These are phyloP conservation scores for Aureobasidium sp. DNA, from an alignment of 2,329 filamentous ascomycete species.

Conservation along the genomic window DNA sequence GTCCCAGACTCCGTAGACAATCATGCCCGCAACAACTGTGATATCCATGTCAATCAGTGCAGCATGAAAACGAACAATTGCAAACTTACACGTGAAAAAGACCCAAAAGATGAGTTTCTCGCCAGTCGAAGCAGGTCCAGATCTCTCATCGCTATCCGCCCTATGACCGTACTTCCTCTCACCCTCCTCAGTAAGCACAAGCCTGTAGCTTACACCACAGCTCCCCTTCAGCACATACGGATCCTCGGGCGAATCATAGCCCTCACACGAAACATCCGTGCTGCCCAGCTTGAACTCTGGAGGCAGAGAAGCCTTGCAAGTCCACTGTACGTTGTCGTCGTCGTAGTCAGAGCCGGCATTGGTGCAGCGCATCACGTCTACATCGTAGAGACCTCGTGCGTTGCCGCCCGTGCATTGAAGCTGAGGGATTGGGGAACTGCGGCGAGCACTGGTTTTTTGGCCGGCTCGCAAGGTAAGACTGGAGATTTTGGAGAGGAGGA, in stretches of 20 bases:
- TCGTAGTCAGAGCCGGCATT: slow-evolving; percentile 79
- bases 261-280: slow-evolving; percentile 90
- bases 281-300: slow-evolving; percentile 66
- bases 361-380: slow-evolving; percentile 82
- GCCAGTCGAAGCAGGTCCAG: not conserved
- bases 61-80: not conserved
- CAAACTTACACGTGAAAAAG: slow-evolving; percentile 47
- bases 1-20: slow-evolving; percentile 27
- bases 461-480: slow-evolving; percentile 68
- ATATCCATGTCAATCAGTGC: not conserved
- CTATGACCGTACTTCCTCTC: slow-evolving; percentile 60
- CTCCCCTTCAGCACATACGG: slow-evolving; percentile 83
- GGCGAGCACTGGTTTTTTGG: slow-evolving; percentile 65
- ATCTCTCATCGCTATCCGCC: slow-evolving; percentile 12
- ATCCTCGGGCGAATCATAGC: slow-evolving; percentile 70
- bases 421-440: slow-evolving; percentile 64
- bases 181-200: slow-evolving; percentile 70
- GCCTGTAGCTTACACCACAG: slow-evolving; percentile 83
- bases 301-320: slow-evolving; percentile 63
- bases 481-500: slow-evolving; percentile 62
- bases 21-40: slow-evolving; percentile 24
- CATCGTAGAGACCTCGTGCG: slow-evolving; percentile 55
- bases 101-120: slow-evolving; percentile 49
- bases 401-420: slow-evolving; percentile 66
- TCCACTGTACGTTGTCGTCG: slow-evolving; percentile 80